Evolutionary conservation across 1,284 basidiomycete species (phyloP), one percentile per base, ranked within the genome.

Genomic region (Cutaneotrichosporon sp.): DNA sequence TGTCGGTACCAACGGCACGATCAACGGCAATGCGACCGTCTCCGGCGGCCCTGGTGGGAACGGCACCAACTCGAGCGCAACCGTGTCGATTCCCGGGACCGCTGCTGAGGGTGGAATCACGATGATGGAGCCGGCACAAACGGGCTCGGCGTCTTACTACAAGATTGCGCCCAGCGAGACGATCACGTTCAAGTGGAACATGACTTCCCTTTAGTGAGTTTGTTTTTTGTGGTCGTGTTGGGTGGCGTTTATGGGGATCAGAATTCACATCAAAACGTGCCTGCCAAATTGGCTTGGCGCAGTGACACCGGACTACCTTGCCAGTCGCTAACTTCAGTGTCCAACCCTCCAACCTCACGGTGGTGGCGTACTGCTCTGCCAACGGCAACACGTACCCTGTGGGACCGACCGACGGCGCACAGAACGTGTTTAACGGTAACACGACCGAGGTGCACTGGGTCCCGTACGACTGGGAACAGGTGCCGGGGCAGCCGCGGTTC

Each of bases 141-240:
- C 89, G 11, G 87, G 81, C 21, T 76, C 87, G 26, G 87, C 88
- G 4, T 91, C 90, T 7, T 97, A 86, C 82, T 96, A 89, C 84
- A 96, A 97, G 84, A 90, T 97, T 71, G 90, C 90, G 0, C 80
- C 82, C 0, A 83, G 84, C 55, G 85, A 91, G 73, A 83, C 83
- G 63, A 85, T 96, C 74, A 96, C 92, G 22, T 92, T 96, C 79
- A 91, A 85, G n/a, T 97, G 93, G 93, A 95, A 92, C 78, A 86
- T 91, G 70, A 91, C 90, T 4, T 51, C 55, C 4, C 59, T 95
- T 30, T 82, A 87, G 80, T 79, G 64, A 70, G 80, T 76, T 31
- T 31, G 5, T 16, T 11, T 30, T 10, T 31, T 30, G 30, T 40
- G 57, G 8, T 14, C 14, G 10, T 52, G 51, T 31, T 52, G 31